phyloP scores from a whole-genome alignment of 2,329 filamentous ascomycete species.

The Fusarium tupiense region DNA sequence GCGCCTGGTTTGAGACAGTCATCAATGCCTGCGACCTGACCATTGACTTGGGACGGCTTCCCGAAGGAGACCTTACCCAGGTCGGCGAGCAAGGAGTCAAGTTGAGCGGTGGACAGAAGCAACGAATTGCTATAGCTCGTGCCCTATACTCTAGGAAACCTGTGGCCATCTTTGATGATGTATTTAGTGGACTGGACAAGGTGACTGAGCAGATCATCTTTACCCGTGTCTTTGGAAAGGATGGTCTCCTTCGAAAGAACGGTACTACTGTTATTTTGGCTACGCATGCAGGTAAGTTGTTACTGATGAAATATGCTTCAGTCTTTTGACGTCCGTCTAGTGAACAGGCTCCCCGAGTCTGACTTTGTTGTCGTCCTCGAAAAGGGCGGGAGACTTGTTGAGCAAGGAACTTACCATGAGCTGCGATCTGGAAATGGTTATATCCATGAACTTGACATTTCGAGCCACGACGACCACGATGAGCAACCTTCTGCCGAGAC shows the following conservation, averaged over 20 bases:
- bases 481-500: not conserved
- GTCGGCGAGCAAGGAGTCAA: conserved; percentile 48
- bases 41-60: conserved; percentile 41
- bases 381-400: conserved; percentile 50
- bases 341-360: conserved; percentile 50
- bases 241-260: conserved; percentile 49
- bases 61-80: conserved; percentile 38
- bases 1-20: conserved; percentile 45
- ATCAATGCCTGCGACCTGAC: conserved; percentile 48
- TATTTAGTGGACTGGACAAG: conserved; percentile 53
- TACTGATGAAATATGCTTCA: not conserved
- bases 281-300: conserved; percentile 46
- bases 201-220: conserved; percentile 55
- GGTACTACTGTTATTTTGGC: conserved; percentile 46
- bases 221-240: conserved; percentile 48
- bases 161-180: conserved; percentile 52
- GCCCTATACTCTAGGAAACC: conserved; percentile 47
- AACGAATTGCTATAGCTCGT: conserved; percentile 48
- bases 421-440: conserved; percentile 51
- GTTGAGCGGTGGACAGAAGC: conserved; percentile 49
- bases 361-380: conserved; percentile 57
- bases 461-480: conserved; percentile 31
- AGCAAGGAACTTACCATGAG: conserved; percentile 53
- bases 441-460: conserved; percentile 49
- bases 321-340: conserved; percentile 9